A percentile compares a stretch with the other conserved stretches of the same genome.
phyloP scores from a whole-genome alignment of 306 rosid genomes.

The Lathyrus oleraceus region DNA sequence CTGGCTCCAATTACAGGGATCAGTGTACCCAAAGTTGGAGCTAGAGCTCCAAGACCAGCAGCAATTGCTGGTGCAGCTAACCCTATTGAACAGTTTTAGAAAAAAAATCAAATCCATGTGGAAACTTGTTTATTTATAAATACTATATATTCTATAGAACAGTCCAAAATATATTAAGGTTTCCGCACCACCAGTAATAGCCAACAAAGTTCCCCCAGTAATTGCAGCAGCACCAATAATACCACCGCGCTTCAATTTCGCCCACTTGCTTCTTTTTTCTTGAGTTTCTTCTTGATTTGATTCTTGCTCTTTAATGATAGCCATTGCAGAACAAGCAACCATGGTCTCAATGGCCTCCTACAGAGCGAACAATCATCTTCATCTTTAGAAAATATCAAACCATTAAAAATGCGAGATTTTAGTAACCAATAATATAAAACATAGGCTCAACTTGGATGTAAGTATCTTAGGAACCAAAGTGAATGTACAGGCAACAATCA shows the following conservation, averaged over 20 bases:
- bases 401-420: slow-evolving; percentile 9
- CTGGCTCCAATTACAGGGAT: slow-evolving; percentile 86
- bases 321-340: slow-evolving; percentile 94
- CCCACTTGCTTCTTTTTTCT: slow-evolving; percentile 65
- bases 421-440: not conserved
- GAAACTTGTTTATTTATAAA: slow-evolving; percentile 15
- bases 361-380: slow-evolving; percentile 37
- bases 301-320: slow-evolving; percentile 62
- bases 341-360: slow-evolving; percentile 93
- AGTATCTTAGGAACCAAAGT: slow-evolving; percentile 24
- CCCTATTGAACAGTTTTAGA: slow-evolving; percentile 60
- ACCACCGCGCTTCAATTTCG: slow-evolving; percentile 90
- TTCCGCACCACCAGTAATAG: slow-evolving; percentile 87
- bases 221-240: slow-evolving; percentile 95
- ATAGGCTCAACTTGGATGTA: slow-evolving; percentile 18
- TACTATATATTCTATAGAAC: slow-evolving; percentile 17
- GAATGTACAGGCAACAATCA: slow-evolving; percentile 7
- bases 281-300: slow-evolving; percentile 50
- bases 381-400: slow-evolving; percentile 27
- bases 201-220: slow-evolving; percentile 91
- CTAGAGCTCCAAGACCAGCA: slow-evolving; percentile 86
- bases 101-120: slow-evolving; percentile 16
- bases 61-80: slow-evolving; percentile 98
- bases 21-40: slow-evolving; percentile 91
- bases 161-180: slow-evolving; percentile 23